Evolutionary conservation across 2,329 filamentous ascomycete genomes (phyloP), one percentile per base, ranked within the genome.

Genomic region (Diaporthe sp.): DNA sequence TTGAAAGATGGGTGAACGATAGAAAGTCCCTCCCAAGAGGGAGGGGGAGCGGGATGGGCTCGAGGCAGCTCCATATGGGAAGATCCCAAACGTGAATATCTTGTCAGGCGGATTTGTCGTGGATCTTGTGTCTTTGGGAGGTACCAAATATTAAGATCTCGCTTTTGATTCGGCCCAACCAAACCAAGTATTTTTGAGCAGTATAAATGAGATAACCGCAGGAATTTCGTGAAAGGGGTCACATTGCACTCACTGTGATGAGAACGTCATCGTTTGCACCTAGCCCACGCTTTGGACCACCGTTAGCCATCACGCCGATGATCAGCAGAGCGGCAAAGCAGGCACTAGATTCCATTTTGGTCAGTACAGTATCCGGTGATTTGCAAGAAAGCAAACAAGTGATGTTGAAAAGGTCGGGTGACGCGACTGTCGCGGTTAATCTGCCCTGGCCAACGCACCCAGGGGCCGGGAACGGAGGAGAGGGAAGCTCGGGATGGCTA

Each of bases 251-350:
- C 61, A 57, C 74, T 35, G 50, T 38, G 77, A 78, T 77, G 30
- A 71, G 72, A 19, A 78, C 60, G 22, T 76, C 77, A n/a, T 79
- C 77, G 52, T 79, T 78, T 30, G 72, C 74, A 28, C 68, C 76
- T 1, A 78, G 66, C 25, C 78, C 77, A 6, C 78, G 77, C 73
- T 79, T 79, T 38, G 77, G 73, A 25, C 47, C 15, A n/a, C 33
- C 54, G 57, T 57, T 47, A 52, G 57, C 33, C 64, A 64, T 40
- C n/a, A 64, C 61, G 8, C 35, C 17, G 55, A 38, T 45, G 61
- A 61, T 45, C 8, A 75, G 38, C 22, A 72, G 47, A 50, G 38
- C 25, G 52, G 52, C 10, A 4, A 68, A 47, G 60, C 33, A 25
- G 54, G 28, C 10, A 19, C 73, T 75, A 25, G 15, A 25, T 22